These are phyloP conservation scores for Berberis vulgaris DNA, from an alignment of 164 flowering plant species.

Conservation along the genomic window DNA sequence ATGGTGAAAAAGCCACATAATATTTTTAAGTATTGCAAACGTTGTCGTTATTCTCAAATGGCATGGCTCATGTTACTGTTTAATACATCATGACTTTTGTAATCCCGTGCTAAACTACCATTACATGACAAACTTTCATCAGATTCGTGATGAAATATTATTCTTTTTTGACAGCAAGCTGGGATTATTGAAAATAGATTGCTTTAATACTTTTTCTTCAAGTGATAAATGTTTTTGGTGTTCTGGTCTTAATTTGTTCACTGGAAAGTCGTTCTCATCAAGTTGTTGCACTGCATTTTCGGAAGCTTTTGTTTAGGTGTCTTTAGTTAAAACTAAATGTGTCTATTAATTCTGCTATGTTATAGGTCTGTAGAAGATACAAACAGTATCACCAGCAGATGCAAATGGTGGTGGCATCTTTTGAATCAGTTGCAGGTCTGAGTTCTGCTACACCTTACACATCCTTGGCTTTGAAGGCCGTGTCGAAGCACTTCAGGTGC, in stretches of 20 bases:
- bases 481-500: slow-evolving; percentile 53
- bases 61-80: slow-evolving; percentile 2
- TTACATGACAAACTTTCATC: too few species aligned
- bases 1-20: neutral
- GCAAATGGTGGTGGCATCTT: slow-evolving; percentile 79
- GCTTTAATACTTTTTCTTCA: too few species aligned
- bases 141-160: too few species aligned
- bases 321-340: too few species aligned
- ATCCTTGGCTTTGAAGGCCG: slow-evolving; percentile 48
- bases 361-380: slow-evolving; percentile 64
- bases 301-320: too few species aligned
- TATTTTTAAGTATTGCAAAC: neutral
- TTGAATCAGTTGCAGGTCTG: slow-evolving; percentile 76
- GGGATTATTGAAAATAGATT: too few species aligned
- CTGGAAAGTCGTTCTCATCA: too few species aligned
- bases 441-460: slow-evolving; percentile 68
- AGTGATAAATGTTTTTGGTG: too few species aligned
- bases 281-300: too few species aligned
- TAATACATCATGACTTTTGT: neutral
- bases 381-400: slow-evolving; percentile 77
- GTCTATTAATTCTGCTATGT: too few species aligned
- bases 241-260: too few species aligned
- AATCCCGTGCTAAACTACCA: neutral
- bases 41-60: neutral
- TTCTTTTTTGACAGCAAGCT: too few species aligned